Percentiles rank a stretch among this genome's conserved stretches.
phyloP scores from a whole-genome alignment of 352 stramenopile species.

The Phytophthora hibernalis region DNA sequence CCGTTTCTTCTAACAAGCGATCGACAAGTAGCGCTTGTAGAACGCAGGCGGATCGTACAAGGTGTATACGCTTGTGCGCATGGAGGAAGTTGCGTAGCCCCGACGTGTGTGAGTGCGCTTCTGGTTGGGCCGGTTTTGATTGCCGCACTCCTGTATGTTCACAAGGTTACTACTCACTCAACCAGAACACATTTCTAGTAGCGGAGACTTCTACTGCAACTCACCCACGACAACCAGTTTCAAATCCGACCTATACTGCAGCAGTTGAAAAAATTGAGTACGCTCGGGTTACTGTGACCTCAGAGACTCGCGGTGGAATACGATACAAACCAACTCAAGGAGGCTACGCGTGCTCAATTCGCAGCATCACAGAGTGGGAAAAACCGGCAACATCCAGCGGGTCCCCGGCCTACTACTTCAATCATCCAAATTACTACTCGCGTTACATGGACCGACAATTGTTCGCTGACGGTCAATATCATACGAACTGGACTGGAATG shows the following conservation, averaged over 20 bases:
- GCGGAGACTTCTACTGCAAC: slow-evolving; percentile 58
- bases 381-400: slow-evolving; percentile 70
- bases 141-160: slow-evolving; percentile 94
- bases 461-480: slow-evolving; percentile 81
- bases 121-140: slow-evolving; percentile 96
- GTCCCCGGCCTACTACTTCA: slow-evolving; percentile 80
- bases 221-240: slow-evolving; percentile 56
- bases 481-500: slow-evolving; percentile 93
- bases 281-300: slow-evolving; percentile 46
- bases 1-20: slow-evolving; percentile 74
- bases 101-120: slow-evolving; percentile 91
- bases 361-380: slow-evolving; percentile 95
- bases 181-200: slow-evolving; percentile 82
- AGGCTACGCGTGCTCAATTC: slow-evolving; percentile 95
- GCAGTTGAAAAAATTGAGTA: slow-evolving; percentile 69
- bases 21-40: slow-evolving; percentile 92
- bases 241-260: slow-evolving; percentile 68
- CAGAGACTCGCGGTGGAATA: slow-evolving; percentile 45
- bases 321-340: slow-evolving; percentile 87
- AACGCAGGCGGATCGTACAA: slow-evolving; percentile 87
- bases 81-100: slow-evolving; percentile 90
- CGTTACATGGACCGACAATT: slow-evolving; percentile 93
- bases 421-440: slow-evolving; percentile 97
- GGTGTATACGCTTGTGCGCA: slow-evolving; percentile 96
- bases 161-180: slow-evolving; percentile 93